Conservation (phyloP, 2,329 filamentous ascomycete genomes). For the Pyrenochaeta sp. region DNA sequence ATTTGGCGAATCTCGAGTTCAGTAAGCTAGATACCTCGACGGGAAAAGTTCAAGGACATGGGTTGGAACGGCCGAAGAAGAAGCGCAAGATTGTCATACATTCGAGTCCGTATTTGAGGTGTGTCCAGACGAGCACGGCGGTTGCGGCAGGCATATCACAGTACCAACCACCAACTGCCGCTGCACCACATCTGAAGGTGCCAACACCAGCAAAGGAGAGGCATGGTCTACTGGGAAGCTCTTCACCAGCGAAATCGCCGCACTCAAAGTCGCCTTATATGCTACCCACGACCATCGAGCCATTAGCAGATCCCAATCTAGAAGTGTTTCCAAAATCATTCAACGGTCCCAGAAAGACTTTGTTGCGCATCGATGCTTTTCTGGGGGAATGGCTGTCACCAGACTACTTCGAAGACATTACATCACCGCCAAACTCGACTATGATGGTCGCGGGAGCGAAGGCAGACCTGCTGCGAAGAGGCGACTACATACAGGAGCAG, state of each 20-base stretch:
- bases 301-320: constrained; percentile 49
- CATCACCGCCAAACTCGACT: constrained; percentile 82
- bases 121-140: constrained; percentile 88
- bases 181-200: constrained; percentile 30
- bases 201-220: constrained; percentile 28
- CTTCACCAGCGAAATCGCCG: constrained; percentile 24
- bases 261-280: constrained; percentile 26
- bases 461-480: constrained; percentile 80
- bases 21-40: constrained; percentile 27
- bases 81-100: constrained; percentile 85
- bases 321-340: constrained; percentile 44
- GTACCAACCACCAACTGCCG: constrained; percentile 54
- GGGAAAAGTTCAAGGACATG: neutral
- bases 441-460: constrained; percentile 92
- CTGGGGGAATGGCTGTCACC: constrained; percentile 95
- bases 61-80: constrained; percentile 52
- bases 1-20: constrained; percentile 32
- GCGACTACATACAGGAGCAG: constrained; percentile 67
- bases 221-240: constrained; percentile 16
- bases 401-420: constrained; percentile 92
- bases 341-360: constrained; percentile 45
- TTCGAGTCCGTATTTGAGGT: constrained; percentile 91
- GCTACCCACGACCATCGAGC: constrained; percentile 38
- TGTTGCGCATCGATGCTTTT: constrained; percentile 85
- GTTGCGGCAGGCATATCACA: constrained; percentile 86